Evolutionary conservation across 805 yeast species (phyloP), one percentile per base, ranked within the genome.

Genomic region (Nakazawaea ishiwadae): DNA sequence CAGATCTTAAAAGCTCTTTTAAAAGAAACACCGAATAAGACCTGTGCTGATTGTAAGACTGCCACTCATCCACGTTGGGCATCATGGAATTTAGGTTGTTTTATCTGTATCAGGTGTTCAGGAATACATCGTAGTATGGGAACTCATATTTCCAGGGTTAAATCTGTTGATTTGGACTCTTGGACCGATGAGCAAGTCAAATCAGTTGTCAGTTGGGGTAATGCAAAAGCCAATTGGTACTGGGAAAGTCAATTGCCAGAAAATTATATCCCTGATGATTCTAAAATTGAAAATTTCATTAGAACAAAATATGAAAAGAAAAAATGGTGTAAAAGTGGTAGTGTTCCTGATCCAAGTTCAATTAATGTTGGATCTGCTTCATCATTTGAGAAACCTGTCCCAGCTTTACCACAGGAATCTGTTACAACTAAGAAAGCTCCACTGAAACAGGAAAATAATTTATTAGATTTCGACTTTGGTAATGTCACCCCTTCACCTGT

Each of bases 1-100:
- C 84, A 78, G 56, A 81, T 87, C 31, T 68, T 93, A 48, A 79
- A 79, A 60, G 78, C 82, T 24, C 70, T 93, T 24, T 73, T 93
- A 33, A 79, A 77, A 44, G 96, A 88, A 52, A 79, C 80, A 1
- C 78, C 77, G 28, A 93, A 93, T 68, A 77, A 76, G 54, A 59
- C 66, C 33, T 91, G 99, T 61, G 96, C 90, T 2, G 99, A 91
- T 62, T 91, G 99, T 65, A 91, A 93, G 60, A 73, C 80, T 0
- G 75, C 91, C 11, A 74, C 83, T 27, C 95, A 91, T 61, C 99
- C 99, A 17, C 74, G 98, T 41, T 91, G 99, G 99, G 96, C 98
- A 9, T 82, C 95, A 15, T 91, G 97, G 96, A 89, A 84, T 52
- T 62, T 91, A 40, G 99, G 99, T 18, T 79, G 93, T 43, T 90